Evolutionary conservation across 2,329 filamentous ascomycete genomes (phyloP).

Genomic region (Penicillium rolfsii): DNA sequence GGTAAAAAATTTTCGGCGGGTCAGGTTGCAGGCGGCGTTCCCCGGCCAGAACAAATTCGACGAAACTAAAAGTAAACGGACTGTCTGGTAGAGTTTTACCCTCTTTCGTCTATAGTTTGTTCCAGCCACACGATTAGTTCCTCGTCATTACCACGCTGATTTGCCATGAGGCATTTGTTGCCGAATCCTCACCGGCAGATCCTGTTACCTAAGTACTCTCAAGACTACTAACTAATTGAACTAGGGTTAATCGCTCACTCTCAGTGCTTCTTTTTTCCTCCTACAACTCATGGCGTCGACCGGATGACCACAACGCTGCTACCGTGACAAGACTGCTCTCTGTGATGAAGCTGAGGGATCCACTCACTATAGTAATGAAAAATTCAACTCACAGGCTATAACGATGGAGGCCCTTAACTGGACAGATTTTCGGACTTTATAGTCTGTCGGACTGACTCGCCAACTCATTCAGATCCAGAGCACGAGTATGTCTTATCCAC

Average conservation of each 20-base stretch:
- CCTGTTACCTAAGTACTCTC: neutral
- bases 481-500: neutral
- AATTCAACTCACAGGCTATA: too few relatives aligned
- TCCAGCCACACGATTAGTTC: constrained; percentile 6
- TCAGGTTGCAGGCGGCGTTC: constrained; percentile 8
- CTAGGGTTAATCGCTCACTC: neutral
- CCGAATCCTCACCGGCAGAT: constrained; percentile 8
- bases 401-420: neutral
- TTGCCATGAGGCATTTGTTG: constrained; percentile 22
- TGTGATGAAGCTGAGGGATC: too few relatives aligned
- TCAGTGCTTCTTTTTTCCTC: neutral
- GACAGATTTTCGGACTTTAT: neutral
- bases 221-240: too few relatives aligned
- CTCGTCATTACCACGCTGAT: neutral
- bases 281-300: neutral
- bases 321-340: too few relatives aligned
- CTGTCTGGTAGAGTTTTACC: neutral
- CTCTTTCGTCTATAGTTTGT: constrained; percentile 3
- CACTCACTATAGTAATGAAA: too few relatives aligned
- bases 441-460: neutral
- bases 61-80: neutral
- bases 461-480: neutral
- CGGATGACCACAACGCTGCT: neutral
- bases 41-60: neutral
- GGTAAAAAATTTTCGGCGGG: constrained; percentile 23